Base-by-base conservation (phyloP, 2,329 filamentous ascomycete genomes). In the Ceratocystis variospora region DNA sequence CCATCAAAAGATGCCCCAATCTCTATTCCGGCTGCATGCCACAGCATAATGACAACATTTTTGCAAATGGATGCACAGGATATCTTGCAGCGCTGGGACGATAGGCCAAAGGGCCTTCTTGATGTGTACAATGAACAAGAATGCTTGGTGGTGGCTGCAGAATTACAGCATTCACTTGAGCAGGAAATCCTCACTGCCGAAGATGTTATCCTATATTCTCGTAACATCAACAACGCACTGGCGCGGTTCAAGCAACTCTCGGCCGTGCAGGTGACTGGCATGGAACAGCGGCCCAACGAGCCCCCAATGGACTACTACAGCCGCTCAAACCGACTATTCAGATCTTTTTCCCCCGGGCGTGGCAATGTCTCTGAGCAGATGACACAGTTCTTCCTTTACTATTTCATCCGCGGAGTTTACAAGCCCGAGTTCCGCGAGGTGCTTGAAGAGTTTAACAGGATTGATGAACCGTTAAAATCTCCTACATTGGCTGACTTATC, bases 381-480 rank as follows among this genome's bases (percentile, higher is more conserved):
- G 37, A 70, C 48, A n/a, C 46, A 19, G 2, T 68, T 68, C 41
- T 68, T 68, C 17, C 55, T 68, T 15, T 45, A 63, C 41, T 61
- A 68, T 44, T 68, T 63, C 31, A 44, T 61, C 5, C 64, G 74
- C 1, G 85, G 85, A 12, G 81, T 87, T 62, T 72, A 74, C 46
- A 75, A 78, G 57, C 72, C 75, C 59, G 72, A 77, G 0, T 75
- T 83, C 44, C 78, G 79, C n/a, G 73, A 75, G 6, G 71, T 74
- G 17, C 72, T 85, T 12, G 62, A 71, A 10, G 68, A 70, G 0
- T 79, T 78, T 66, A 69, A 71, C 10, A 48, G 69, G 19, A 31
- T 61, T 10, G 19, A 45, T 8, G 57, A 45, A 17, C 50, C 37
- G 4, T 25, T 55, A 8, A 17, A 61, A 19, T 63, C 57, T 17